These are phyloP conservation scores for Plenodomus biglobosus DNA, from an alignment of 2,329 filamentous ascomycete genomes.

Conservation along the genomic window DNA sequence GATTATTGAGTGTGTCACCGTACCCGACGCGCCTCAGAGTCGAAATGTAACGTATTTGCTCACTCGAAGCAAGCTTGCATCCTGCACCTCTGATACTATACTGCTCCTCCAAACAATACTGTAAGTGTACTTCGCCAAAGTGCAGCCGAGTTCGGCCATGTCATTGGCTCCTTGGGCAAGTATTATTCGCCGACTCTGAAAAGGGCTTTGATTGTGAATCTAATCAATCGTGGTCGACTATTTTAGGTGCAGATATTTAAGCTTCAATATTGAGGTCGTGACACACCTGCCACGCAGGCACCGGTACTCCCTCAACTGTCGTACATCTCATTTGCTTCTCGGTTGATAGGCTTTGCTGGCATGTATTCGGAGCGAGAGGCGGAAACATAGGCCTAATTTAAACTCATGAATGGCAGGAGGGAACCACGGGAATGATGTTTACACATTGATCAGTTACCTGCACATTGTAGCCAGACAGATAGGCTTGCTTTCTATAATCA, in stretches of 20 bases:
- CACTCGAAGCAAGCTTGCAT: slow-evolving; percentile 7
- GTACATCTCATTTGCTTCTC: no score
- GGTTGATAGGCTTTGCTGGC: no score
- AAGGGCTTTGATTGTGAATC: background rate
- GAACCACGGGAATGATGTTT: no score
- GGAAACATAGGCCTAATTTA: no score
- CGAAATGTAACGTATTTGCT: slow-evolving; percentile 28
- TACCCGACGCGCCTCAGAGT: slow-evolving; percentile 20
- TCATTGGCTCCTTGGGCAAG: background rate
- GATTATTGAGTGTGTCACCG: slow-evolving; percentile 31
- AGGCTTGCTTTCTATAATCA: no score
- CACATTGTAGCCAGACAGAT: no score
- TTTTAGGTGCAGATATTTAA: background rate
- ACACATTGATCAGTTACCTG: no score
- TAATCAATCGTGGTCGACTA: background rate
- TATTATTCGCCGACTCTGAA: slow-evolving; percentile 7
- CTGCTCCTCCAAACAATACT: no score
- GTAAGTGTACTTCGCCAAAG: background rate
- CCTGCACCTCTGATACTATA: background rate
- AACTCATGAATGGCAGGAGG: no score
- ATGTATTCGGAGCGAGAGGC: no score
- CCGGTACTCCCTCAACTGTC: no score
- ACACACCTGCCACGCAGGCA: background rate
- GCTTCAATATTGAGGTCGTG: background rate
- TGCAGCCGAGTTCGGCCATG: background rate